These are phyloP conservation scores for Clonostachys sp. DNA, from an alignment of 2,329 filamentous ascomycete species.

Conservation along the genomic window DNA sequence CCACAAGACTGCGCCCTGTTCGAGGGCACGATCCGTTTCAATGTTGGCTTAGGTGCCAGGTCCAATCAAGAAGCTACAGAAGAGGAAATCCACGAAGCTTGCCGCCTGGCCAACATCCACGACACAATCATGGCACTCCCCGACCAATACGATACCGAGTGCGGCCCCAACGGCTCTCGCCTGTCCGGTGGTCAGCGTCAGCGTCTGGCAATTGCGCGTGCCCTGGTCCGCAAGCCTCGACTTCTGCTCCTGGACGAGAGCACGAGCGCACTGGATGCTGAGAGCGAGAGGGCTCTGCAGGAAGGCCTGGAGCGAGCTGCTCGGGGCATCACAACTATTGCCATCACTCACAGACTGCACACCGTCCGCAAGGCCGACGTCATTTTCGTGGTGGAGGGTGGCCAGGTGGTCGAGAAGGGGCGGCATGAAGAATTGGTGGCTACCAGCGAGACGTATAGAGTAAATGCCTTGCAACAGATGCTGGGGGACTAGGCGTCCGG, in stretches of 20 bases:
- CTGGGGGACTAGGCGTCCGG: slow-evolving; percentile 12
- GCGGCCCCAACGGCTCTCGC: slow-evolving; percentile 68
- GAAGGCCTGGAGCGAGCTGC: slow-evolving; percentile 57
- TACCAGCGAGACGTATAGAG: slow-evolving; percentile 45
- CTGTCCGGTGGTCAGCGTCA: slow-evolving; percentile 79
- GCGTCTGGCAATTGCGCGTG: slow-evolving; percentile 72
- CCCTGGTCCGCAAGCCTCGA: slow-evolving; percentile 66
- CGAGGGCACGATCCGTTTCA: slow-evolving; percentile 50
- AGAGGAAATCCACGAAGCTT: slow-evolving; percentile 62
- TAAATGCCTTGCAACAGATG: slow-evolving; percentile 48
- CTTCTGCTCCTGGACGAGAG: slow-evolving; percentile 79
- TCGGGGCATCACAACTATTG: slow-evolving; percentile 49
- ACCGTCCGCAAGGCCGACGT: slow-evolving; percentile 52
- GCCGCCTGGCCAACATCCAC: slow-evolving; percentile 65
- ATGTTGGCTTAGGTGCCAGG: slow-evolving; percentile 48
- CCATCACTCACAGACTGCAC: slow-evolving; percentile 52
- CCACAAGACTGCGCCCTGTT: slow-evolving; percentile 56
- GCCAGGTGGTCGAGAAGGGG: slow-evolving; percentile 45
- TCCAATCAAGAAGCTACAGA: slow-evolving; percentile 50
- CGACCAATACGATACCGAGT: slow-evolving; percentile 60
- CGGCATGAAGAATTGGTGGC: slow-evolving; percentile 49
- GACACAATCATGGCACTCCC: slow-evolving; percentile 60
- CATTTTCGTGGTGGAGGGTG: slow-evolving; percentile 54
- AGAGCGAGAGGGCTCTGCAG: slow-evolving; percentile 62
- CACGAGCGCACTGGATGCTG: slow-evolving; percentile 71